Conservation (phyloP, 495 filamentous ascomycete genomes). For the Penicillium canariense region DNA sequence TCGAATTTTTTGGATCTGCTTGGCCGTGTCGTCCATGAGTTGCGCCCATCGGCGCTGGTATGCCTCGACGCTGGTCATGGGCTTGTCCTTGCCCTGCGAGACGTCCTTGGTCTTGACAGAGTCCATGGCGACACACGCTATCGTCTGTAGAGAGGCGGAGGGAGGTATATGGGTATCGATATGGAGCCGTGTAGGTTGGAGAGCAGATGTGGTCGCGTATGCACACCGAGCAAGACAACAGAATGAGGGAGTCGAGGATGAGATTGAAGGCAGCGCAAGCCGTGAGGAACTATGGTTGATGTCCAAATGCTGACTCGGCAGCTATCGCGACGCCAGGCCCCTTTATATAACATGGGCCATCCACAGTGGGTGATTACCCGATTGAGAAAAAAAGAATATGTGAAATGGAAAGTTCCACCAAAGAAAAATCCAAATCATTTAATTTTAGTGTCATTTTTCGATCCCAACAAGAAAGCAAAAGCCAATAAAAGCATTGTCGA, state of each 20-base stretch:
- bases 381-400: not conserved
- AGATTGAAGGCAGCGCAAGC: too few species aligned
- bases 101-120: slow-evolving; percentile 12
- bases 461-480: too few species aligned
- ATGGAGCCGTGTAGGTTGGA: not conserved
- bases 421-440: not conserved
- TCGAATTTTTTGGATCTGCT: slow-evolving; percentile 27
- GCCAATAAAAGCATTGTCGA: not conserved
- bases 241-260: too few species aligned
- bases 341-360: slow-evolving; percentile 11
- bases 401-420: not conserved
- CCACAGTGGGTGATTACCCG: too few species aligned
- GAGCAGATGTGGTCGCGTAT: too few species aligned
- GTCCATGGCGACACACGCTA: slow-evolving; percentile 8
- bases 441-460: not conserved
- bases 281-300: too few species aligned
- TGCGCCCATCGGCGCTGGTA: slow-evolving; percentile 27
- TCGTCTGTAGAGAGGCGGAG: too few species aligned
- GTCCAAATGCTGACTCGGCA: not conserved
- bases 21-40: slow-evolving; percentile 25
- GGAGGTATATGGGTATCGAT: not conserved
- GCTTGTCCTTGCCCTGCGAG: slow-evolving; percentile 1
- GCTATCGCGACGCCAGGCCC: not conserved
- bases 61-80: slow-evolving; percentile 15
- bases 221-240: too few species aligned